These are phyloP conservation scores for Sporothrix brasiliensis DNA, from an alignment of 2,329 filamentous ascomycete species.

Conservation along the genomic window DNA sequence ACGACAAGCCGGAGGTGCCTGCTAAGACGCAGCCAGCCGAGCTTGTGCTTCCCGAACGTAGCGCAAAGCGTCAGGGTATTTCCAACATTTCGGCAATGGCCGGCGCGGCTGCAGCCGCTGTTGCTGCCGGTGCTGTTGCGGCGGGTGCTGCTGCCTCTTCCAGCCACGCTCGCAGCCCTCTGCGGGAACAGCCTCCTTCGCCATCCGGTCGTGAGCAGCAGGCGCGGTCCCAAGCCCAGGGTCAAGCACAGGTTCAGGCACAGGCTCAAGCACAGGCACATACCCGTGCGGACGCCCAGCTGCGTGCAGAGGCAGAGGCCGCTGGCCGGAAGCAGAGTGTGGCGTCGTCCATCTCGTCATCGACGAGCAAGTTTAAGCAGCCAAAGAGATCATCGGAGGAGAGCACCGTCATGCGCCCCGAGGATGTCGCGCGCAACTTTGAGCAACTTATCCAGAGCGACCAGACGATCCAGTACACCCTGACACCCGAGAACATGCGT, in stretches of 20 bases:
- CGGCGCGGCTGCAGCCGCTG: constrained; percentile 41
- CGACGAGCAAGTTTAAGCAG: constrained; percentile 53
- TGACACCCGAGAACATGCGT: constrained; percentile 78
- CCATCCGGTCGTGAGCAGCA: constrained; percentile 24
- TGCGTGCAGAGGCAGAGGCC: constrained; percentile 20
- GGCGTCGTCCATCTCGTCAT: constrained; percentile 56
- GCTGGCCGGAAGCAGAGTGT: constrained; percentile 47
- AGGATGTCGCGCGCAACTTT: constrained; percentile 68
- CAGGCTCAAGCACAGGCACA: constrained; percentile 28
- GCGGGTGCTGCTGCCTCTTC: constrained; percentile 39
- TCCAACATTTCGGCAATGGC: not conserved
- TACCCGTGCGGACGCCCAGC: constrained; percentile 23
- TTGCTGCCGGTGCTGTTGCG: not conserved
- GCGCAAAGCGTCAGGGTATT: constrained; percentile 30
- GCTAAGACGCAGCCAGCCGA: constrained; percentile 37
- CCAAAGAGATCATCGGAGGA: constrained; percentile 63
- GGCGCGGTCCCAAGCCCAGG: constrained; percentile 32
- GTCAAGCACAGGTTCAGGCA: constrained; percentile 36
- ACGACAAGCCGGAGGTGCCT: constrained; percentile 45
- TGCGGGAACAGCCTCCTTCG: constrained; percentile 25
- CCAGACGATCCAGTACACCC: constrained; percentile 78
- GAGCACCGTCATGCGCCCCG: constrained; percentile 51
- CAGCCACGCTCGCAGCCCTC: not conserved
- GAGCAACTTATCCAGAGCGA: constrained; percentile 81
- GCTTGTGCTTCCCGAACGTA: constrained; percentile 36